Evolutionary conservation across 1,284 basidiomycete species (phyloP), one percentile per base, ranked within the genome.

Genomic region (Inonotus obliquus): DNA sequence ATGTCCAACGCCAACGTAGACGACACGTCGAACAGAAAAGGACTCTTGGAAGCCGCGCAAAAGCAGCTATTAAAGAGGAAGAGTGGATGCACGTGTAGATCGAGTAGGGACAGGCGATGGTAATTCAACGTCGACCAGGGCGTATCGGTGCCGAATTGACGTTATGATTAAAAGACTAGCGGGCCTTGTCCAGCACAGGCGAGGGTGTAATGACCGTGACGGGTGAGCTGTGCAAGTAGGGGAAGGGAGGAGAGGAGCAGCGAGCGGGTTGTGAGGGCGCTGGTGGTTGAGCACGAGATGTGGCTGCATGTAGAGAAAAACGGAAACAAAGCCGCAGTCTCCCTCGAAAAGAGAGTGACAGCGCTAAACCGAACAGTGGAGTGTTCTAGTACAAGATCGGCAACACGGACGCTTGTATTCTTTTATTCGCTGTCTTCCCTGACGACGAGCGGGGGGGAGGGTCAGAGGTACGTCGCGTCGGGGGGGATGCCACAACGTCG

Each of bases 121-220:
- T n/a, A n/a, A n/a, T n/a, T n/a, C n/a, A n/a, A n/a, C n/a, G n/a
- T n/a, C n/a, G n/a, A n/a, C n/a, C n/a, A n/a, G n/a, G n/a, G 11
- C 19, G 41, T 4, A 44, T 1, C 35, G 35, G 38, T 19, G 54
- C 54, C 38, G 54, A 25, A 55, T 39, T n/a, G 38, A 27, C 54
- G 35, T 55, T 10, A 39, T 17, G 25, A n/a, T 54, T 21, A 23
- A 25, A 54, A 21, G 54, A 41, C 11, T 55, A 35, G 54, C 9
- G 54, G 41, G 54, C 54, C 54, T 55, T 55, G 54, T 29, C 54
- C 54, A 55, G 54, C 54, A 55, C 19, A 55, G 54, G 54, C 54
- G 38, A 27, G 23, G 17, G n/a, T 57, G 55, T 29, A 57, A 57
- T 10, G 47, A 44, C 23, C 10, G 38, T 60, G 27, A n/a, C n/a